A percentile compares a stretch with the other conserved stretches of the same genome.
Conservation (phyloP, 495 filamentous ascomycete species). For the Emericellopsis terricola region DNA sequence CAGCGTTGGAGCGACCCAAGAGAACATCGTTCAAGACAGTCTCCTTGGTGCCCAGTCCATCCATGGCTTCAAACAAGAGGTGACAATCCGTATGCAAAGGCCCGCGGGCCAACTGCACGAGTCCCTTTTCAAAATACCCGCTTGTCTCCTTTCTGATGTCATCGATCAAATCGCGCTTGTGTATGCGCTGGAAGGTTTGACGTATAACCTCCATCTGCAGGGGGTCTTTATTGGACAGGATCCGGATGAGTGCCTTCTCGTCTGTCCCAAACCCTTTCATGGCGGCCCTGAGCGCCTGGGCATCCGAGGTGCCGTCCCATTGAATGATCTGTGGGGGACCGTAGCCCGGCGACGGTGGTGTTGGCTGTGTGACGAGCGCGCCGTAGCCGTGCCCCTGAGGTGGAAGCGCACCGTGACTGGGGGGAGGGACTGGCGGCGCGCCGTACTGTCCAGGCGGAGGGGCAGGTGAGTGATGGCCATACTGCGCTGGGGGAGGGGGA, state of each 20-base stretch:
- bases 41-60: conserved; percentile 74
- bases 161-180: conserved; percentile 46
- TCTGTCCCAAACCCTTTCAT: conserved; percentile 92
- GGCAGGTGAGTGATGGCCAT: conserved; percentile 7
- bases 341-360: conserved; percentile 43
- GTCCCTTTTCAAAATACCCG: conserved; percentile 48
- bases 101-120: conserved; percentile 57
- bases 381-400: conserved; percentile 17
- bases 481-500: conserved; percentile 14
- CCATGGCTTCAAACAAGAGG: conserved; percentile 45
- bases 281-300: conserved; percentile 51
- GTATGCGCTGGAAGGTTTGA: conserved; percentile 39
- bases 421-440: conserved; percentile 11
- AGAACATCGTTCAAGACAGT: conserved; percentile 70
- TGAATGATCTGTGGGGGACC: conserved; percentile 39
- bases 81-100: conserved; percentile 55
- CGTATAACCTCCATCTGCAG: conserved; percentile 54
- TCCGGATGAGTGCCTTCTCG: conserved; percentile 49
- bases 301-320: conserved; percentile 45
- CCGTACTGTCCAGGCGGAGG: conserved; percentile 12
- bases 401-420: conserved; percentile 18
- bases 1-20: conserved; percentile 65
- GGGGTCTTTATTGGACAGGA: conserved; percentile 50
- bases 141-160: conserved; percentile 63
- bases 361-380: conserved; percentile 23